Conservation (phyloP, 2,329 filamentous ascomycete species). For the Fusarium sp. region DNA sequence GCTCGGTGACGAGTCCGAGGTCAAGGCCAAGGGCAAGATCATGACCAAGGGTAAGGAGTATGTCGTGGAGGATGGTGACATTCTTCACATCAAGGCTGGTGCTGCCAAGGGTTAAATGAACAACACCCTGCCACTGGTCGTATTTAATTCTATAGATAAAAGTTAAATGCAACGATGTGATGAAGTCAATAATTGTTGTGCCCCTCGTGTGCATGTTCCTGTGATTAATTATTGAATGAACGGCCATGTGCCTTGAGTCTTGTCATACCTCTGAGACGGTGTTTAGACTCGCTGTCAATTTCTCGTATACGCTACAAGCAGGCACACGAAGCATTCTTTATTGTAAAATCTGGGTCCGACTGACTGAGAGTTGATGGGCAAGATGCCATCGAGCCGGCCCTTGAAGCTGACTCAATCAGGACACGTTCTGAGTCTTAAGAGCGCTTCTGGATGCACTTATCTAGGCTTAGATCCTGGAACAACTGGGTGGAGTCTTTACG, state of each 20-base stretch:
- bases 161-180: conserved; percentile 43
- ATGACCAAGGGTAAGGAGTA: conserved; percentile 99
- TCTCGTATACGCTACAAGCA: neutral
- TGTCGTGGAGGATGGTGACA: conserved; percentile 84
- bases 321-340: neutral
- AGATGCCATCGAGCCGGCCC: neutral
- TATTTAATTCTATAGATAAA: conserved; percentile 32
- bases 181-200: conserved; percentile 1
- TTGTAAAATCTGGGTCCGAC: neutral
- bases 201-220: neutral
- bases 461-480: neutral
- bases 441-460: neutral
- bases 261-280: neutral
- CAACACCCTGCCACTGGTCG: conserved; percentile 11
- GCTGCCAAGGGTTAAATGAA: conserved; percentile 76
- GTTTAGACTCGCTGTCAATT: neutral
- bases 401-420: too few relatives aligned
- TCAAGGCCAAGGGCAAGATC: conserved; percentile 94
- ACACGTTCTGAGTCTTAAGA: too few relatives aligned
- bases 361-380: neutral
- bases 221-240: neutral
- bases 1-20: conserved; percentile 85
- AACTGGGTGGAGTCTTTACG: neutral
- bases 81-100: conserved; percentile 90
- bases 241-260: neutral